A percentile compares a stretch with the other conserved stretches of the same genome.
phyloP scores from a whole-genome alignment of 1,139 yeast species.

The Blastobotrys aristatus region DNA sequence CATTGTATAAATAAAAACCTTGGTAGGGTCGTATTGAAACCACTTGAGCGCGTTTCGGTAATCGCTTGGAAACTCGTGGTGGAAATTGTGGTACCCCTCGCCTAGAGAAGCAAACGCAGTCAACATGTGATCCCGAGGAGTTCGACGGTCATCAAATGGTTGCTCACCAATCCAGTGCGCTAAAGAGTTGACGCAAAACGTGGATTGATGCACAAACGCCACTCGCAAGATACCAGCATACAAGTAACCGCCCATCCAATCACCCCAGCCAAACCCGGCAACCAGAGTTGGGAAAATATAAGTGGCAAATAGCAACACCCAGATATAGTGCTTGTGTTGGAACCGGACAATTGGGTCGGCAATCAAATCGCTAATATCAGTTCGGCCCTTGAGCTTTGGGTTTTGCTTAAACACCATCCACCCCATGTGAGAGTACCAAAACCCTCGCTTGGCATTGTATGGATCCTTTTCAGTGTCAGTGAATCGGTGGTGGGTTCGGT shows the following conservation, averaged over 20 bases:
- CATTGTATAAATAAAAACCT: slow-evolving; percentile 63
- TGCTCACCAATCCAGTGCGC: slow-evolving; percentile 99
- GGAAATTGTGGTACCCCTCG: slow-evolving; percentile 99
- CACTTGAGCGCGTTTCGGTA: slow-evolving; percentile 96
- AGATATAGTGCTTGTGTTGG: slow-evolving; percentile 88
- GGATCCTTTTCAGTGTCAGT: slow-evolving; percentile 97
- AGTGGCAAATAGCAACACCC: slow-evolving; percentile 61
- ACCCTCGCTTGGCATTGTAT: slow-evolving; percentile 92
- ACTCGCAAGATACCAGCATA: slow-evolving; percentile 87
- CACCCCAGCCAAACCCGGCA: slow-evolving; percentile 82
- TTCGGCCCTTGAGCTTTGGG: slow-evolving; percentile 92
- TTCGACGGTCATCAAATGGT: slow-evolving; percentile 96
- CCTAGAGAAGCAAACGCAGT: slow-evolving; percentile 96
- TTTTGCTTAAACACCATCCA: slow-evolving; percentile 95
- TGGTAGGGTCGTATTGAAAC: slow-evolving; percentile 99
- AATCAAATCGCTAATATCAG: slow-evolving; percentile 88
- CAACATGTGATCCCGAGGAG: slow-evolving; percentile 92
- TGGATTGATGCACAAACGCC: slow-evolving; percentile 88
- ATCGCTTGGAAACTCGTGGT: slow-evolving; percentile 98
- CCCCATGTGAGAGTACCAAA: slow-evolving; percentile 94
- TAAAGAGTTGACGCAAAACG: slow-evolving; percentile 96
- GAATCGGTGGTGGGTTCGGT: slow-evolving; percentile 95
- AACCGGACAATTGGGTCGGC: slow-evolving; percentile 85
- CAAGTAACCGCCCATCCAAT: slow-evolving; percentile 86
- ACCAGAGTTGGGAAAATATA: slow-evolving; percentile 68